phyloP scores from a whole-genome alignment of 2,329 filamentous ascomycete species.

The Microdochium paspali region DNA sequence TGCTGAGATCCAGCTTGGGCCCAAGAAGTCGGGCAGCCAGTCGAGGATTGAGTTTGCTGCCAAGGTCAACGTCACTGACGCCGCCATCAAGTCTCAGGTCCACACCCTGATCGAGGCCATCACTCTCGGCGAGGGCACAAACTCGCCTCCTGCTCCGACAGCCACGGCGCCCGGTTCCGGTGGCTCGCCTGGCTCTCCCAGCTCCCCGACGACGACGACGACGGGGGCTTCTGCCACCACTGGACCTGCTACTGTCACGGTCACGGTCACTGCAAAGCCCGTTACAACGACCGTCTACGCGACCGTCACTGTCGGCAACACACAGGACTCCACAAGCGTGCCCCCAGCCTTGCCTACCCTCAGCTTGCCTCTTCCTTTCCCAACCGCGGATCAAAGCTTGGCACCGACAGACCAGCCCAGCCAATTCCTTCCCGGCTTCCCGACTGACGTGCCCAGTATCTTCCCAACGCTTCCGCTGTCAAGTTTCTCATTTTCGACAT shows the following conservation, averaged over 20 bases:
- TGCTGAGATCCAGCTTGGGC: conserved; percentile 21
- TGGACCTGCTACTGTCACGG: not conserved
- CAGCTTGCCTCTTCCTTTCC: too few relatives aligned
- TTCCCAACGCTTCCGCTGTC: not conserved
- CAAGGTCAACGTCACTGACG: conserved; percentile 14
- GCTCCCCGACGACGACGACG: conserved; percentile 7
- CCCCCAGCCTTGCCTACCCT: too few relatives aligned
- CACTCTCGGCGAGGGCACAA: conserved; percentile 17
- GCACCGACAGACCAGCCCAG: not conserved
- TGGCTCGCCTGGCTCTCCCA: conserved; percentile 6
- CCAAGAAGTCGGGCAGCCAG: conserved; percentile 19
- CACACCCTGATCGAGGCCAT: conserved; percentile 27
- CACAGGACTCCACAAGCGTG: too few relatives aligned
- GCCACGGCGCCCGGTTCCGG: too few relatives aligned
- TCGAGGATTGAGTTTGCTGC: conserved; percentile 28
- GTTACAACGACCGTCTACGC: not conserved
- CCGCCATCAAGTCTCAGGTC: conserved; percentile 33
- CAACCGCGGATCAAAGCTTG: too few relatives aligned
- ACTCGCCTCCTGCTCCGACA: conserved; percentile 11
- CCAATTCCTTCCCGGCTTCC: not conserved
- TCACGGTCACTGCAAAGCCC: not conserved
- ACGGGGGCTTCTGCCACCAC: not conserved
- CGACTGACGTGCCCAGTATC: not conserved
- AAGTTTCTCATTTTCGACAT: not conserved
- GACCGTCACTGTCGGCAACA: not conserved